Evolutionary conservation across 2,329 filamentous ascomycete species (phyloP).

Genomic region (Tolypocladium inflatum): DNA sequence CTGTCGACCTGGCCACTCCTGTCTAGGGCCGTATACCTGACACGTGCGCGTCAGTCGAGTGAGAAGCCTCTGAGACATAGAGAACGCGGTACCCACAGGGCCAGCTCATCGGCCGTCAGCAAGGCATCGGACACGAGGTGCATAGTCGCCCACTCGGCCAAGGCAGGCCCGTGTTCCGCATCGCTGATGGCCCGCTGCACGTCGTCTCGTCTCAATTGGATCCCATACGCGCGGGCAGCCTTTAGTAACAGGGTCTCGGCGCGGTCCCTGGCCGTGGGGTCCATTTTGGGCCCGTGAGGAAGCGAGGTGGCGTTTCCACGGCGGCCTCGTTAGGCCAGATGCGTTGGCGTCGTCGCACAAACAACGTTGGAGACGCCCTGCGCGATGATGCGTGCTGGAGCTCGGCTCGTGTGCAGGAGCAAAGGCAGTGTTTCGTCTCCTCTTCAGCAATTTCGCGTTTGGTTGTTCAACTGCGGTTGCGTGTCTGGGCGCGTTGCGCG

Average conservation of each 20-base stretch:
- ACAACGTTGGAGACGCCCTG: not conserved
- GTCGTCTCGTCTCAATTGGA: constrained; percentile 23
- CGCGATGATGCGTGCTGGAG: not conserved
- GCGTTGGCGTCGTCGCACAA: constrained; percentile 11
- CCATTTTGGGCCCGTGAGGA: constrained; percentile 20
- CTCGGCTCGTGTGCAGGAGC: not conserved
- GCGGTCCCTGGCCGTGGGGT: constrained; percentile 14
- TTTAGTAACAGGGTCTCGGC: constrained; percentile 23
- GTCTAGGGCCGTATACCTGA: constrained; percentile 41
- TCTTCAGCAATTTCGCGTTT: not conserved
- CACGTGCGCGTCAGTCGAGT: constrained; percentile 5
- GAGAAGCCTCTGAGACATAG: constrained; percentile 3
- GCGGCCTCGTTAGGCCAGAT: not conserved
- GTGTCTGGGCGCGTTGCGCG: not conserved
- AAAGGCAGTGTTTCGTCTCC: no score
- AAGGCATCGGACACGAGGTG: constrained; percentile 42
- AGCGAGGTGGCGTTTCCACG: constrained; percentile 19
- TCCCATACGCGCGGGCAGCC: constrained; percentile 20
- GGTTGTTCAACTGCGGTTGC: not conserved
- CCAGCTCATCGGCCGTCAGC: constrained; percentile 43
- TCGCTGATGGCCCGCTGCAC: constrained; percentile 27
- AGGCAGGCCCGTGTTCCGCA: constrained; percentile 20
- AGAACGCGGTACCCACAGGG: constrained; percentile 29
- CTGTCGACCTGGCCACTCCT: constrained; percentile 36
- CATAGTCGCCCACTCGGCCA: constrained; percentile 38